Conservation (phyloP, 1,284 basidiomycete genomes). For the Xerocomus minutiporus region DNA sequence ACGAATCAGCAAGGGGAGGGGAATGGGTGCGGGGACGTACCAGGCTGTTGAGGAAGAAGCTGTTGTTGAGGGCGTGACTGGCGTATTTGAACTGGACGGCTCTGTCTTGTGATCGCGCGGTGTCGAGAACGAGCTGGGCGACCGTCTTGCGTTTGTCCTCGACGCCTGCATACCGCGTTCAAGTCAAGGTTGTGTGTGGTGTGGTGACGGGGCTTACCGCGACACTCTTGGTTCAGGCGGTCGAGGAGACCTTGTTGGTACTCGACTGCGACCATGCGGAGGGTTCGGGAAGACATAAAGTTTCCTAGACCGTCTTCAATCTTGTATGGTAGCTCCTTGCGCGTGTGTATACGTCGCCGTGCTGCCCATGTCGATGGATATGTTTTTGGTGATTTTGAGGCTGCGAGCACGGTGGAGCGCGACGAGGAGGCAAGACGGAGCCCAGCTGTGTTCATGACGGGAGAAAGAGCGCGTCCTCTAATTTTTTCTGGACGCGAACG, state of each 20-base stretch:
- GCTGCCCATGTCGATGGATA: constrained; percentile 13
- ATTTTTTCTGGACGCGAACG: neutral
- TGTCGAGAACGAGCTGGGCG: constrained; percentile 71
- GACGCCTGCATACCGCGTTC: constrained; percentile 42
- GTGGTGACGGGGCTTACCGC: constrained; percentile 46
- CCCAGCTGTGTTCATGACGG: constrained; percentile 26
- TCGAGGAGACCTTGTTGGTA: constrained; percentile 79
- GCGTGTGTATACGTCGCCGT: constrained; percentile 50
- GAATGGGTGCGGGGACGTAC: constrained; percentile 45
- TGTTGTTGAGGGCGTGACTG: constrained; percentile 90
- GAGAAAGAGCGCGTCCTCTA: no score
- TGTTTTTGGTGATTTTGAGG: constrained; percentile 12
- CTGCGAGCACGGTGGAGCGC: constrained; percentile 13
- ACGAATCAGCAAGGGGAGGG: neutral
- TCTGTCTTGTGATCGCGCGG: constrained; percentile 58
- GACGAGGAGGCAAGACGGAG: constrained; percentile 26
- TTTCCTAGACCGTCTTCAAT: constrained; percentile 66
- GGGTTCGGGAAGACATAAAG: constrained; percentile 66
- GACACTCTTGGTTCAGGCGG: constrained; percentile 68
- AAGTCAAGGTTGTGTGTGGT: constrained; percentile 4
- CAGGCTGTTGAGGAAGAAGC: constrained; percentile 86
- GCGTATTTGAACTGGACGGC: constrained; percentile 89
- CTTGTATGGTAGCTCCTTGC: constrained; percentile 56
- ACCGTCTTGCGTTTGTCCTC: constrained; percentile 57
- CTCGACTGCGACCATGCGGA: constrained; percentile 68